phyloP scores from a whole-genome alignment of 352 stramenopile species.

The Pythium rishiriense region DNA sequence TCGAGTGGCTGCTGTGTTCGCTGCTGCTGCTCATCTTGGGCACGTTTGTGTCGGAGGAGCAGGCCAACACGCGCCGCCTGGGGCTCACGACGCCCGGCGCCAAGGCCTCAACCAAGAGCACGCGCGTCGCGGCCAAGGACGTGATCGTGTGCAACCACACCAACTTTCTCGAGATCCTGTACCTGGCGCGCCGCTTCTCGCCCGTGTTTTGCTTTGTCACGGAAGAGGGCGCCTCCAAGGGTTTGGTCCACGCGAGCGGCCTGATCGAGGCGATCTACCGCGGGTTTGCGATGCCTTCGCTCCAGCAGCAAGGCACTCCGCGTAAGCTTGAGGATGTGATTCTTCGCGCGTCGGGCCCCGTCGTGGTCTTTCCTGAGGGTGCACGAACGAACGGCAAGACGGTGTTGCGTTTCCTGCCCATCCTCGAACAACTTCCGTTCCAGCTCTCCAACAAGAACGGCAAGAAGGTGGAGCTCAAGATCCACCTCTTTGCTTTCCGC shows the following conservation, averaged over 20 bases:
- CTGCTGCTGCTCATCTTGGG: constrained; percentile 65
- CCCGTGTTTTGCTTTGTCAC: constrained; percentile 73
- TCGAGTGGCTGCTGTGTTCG: constrained; percentile 73
- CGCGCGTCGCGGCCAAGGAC: constrained; percentile 47
- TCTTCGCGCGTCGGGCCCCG: constrained; percentile 46
- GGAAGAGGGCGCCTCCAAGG: constrained; percentile 50
- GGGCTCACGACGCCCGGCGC: constrained; percentile 48
- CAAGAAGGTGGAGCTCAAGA: constrained; percentile 34
- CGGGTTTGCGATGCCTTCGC: constrained; percentile 40
- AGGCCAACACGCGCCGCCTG: constrained; percentile 70
- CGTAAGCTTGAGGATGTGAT: constrained; percentile 79
- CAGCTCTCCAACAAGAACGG: constrained; percentile 21
- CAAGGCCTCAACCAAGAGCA: constrained; percentile 38
- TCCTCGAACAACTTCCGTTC: constrained; percentile 61
- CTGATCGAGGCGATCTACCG: constrained; percentile 68
- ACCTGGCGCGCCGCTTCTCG: constrained; percentile 76
- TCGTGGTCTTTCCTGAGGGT: constrained; percentile 81
- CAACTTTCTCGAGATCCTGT: constrained; percentile 79
- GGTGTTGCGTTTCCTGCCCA: constrained; percentile 66
- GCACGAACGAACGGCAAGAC: constrained; percentile 77
- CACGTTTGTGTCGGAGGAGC: constrained; percentile 67
- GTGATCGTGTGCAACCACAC: constrained; percentile 85
- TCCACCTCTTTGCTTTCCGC: constrained; percentile 77
- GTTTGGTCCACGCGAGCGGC: constrained; percentile 63
- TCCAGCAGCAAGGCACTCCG: constrained; percentile 15